Evolutionary conservation across 441 rosid genomes (phyloP), one percentile per base, ranked within the genome.

Genomic region (Corymbia citriodora): DNA sequence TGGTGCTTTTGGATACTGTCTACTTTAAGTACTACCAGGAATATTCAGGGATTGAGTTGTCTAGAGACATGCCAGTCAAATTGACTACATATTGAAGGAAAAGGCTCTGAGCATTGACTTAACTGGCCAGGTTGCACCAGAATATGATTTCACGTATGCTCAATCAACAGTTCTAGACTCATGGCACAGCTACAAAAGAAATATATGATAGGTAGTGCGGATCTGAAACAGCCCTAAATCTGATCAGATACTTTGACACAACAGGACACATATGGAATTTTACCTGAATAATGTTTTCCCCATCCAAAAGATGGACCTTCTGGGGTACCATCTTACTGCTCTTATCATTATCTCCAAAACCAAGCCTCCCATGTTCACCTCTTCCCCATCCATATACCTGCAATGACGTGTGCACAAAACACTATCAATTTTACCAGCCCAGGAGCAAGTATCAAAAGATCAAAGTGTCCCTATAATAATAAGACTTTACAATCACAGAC

Each of bases 331-430:
- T 97, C 93, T 98, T 98, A 93, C 99, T 97, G 94, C 99, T 98
- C 92, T 97, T 98, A 93, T 98, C 99, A 92, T 94, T 98, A 90
- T 98, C 99, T 87, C 99, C 99, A 91, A 98, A 96, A 59, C 99
- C 99, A 31, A 98, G 97, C 92, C 99, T 95, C 59, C 99, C 99
- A 54, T 98, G 99, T 91, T 97, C 99, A 82, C 99, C 99, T 95
- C 99, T 96, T 92, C 99, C 99, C 99, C 99, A 98, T 50, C 97
- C 98, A 92, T 94, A 97, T 70, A 98, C 99, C 99, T 98, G 93
- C 49, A 45, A 48, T 19, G 70, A 36, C 52, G 23, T 4, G 17
- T 23, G 52, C 52, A 12, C 85, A 79, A 40, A 79, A 4, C 52
- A 79, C 85, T 0, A 3, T 21, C 52, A 23, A 48, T 79, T 79